A percentile compares a stretch with the other conserved stretches of the same genome.
These are phyloP conservation scores for Tubosaeta brunneosetosa DNA, from an alignment of 768 basidiomycete species.

Conservation along the genomic window DNA sequence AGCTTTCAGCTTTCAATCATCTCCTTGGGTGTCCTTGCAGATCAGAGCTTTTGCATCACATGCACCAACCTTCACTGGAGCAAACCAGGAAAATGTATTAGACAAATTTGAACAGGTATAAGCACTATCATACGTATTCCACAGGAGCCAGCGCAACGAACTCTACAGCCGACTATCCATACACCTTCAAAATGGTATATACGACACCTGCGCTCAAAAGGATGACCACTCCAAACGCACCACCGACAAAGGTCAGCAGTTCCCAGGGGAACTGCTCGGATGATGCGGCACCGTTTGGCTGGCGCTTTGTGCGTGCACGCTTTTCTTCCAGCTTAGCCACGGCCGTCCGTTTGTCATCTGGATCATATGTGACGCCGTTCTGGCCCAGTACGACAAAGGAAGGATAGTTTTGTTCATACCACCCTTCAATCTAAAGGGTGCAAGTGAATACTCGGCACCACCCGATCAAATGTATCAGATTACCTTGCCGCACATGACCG, in stretches of 20 bases:
- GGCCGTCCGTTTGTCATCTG: constrained; percentile 52
- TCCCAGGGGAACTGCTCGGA: constrained; percentile 26
- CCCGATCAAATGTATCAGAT: constrained; percentile 5
- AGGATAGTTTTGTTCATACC: constrained; percentile 92
- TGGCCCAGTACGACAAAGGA: constrained; percentile 59
- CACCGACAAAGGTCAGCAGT: constrained; percentile 26
- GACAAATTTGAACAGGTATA: background rate
- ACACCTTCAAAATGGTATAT: constrained; percentile 24
- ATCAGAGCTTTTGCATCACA: no score
- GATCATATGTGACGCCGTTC: constrained; percentile 36
- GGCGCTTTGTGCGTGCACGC: constrained; percentile 31
- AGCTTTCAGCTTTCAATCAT: no score
- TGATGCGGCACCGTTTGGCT: constrained; percentile 7
- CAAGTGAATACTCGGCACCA: constrained; percentile 3
- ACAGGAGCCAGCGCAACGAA: background rate
- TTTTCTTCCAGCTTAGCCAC: constrained; percentile 45
- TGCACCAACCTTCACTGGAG: background rate
- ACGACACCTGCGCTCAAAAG: constrained; percentile 19
- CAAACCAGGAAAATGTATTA: background rate
- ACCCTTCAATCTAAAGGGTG: constrained; percentile 72
- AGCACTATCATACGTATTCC: background rate
- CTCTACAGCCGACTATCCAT: constrained; percentile 5
- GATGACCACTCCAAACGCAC: constrained; percentile 26
- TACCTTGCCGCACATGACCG: constrained; percentile 82
- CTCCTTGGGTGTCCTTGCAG: no score